A percentile compares a stretch with the other conserved stretches of the same genome.
These are phyloP conservation scores for Rhexocercosporidium sp. DNA, from an alignment of 2,329 filamentous ascomycete species.

Conservation along the genomic window DNA sequence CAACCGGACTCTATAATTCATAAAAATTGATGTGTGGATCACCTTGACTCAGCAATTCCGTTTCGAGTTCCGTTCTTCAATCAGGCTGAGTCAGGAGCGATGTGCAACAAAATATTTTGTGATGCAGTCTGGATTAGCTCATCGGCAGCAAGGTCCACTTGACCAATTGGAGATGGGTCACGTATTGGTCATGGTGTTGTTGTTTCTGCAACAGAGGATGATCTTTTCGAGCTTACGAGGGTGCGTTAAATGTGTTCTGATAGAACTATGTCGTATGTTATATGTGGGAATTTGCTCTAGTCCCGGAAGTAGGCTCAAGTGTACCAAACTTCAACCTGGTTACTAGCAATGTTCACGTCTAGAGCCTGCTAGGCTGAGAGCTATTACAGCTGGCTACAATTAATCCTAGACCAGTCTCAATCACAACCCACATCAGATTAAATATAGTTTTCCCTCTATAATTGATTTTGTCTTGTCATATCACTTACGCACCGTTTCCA, in stretches of 20 bases:
- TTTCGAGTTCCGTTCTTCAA: background rate
- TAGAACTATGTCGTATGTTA: background rate
- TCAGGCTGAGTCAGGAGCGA: background rate
- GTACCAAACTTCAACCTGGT: background rate
- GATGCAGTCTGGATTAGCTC: constrained; percentile 7
- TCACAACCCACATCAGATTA: background rate
- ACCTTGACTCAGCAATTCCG: background rate
- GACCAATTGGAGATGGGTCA: background rate
- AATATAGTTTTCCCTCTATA: background rate
- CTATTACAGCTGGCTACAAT: background rate
- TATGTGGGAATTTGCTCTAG: background rate
- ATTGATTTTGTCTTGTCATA: no score
- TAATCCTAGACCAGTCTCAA: background rate
- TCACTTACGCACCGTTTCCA: no score
- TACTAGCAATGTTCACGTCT: background rate
- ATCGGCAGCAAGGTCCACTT: background rate
- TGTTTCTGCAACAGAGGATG: background rate
- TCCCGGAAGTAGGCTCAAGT: background rate
- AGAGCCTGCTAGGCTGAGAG: background rate
- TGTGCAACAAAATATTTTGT: constrained; percentile 10
- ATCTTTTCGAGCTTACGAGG: background rate
- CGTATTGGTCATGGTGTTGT: background rate
- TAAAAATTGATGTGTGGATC: background rate
- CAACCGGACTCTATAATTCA: no score
- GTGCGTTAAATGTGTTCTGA: background rate